Conservation (phyloP, 2,329 filamentous ascomycete genomes). For the Claviceps paspali region DNA sequence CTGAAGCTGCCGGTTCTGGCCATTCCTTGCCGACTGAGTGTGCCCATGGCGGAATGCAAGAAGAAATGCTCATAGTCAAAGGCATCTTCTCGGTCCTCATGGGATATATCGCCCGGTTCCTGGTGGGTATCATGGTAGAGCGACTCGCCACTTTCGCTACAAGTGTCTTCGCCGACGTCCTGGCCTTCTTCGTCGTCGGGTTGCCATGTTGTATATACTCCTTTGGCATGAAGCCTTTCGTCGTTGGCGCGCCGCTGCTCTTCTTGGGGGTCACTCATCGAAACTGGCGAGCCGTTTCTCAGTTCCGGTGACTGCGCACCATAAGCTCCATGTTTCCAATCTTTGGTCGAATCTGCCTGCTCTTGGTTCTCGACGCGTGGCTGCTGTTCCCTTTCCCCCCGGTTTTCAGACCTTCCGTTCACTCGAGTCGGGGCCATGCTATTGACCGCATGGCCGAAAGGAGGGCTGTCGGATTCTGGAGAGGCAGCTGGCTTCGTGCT, state of each 20-base stretch:
- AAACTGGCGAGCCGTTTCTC: background rate
- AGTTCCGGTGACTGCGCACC: background rate
- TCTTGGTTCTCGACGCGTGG: conserved; percentile 5
- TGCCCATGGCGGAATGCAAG: conserved; percentile 80
- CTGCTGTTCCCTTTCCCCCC: background rate
- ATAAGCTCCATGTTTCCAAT: conserved; percentile 1
- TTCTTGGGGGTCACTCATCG: background rate
- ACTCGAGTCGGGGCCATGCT: background rate
- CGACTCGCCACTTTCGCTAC: conserved; percentile 49
- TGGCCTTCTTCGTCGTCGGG: conserved; percentile 12
- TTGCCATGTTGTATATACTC: conserved; percentile 1
- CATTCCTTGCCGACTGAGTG: conserved; percentile 34
- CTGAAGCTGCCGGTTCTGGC: conserved; percentile 24
- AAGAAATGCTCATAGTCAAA: conserved; percentile 98
- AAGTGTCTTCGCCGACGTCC: conserved; percentile 12
- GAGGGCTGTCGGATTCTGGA: conserved; percentile 7
- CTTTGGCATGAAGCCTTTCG: background rate
- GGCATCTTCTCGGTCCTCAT: conserved; percentile 86
- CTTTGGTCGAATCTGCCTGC: background rate
- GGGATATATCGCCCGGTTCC: conserved; percentile 44
- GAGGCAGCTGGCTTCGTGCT: conserved; percentile 8
- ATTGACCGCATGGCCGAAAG: background rate
- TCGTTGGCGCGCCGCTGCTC: background rate
- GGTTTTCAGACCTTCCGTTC: background rate
- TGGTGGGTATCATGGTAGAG: conserved; percentile 47